Conservation (phyloP, 179 eudicot species). For the Beta macrorhiza region DNA sequence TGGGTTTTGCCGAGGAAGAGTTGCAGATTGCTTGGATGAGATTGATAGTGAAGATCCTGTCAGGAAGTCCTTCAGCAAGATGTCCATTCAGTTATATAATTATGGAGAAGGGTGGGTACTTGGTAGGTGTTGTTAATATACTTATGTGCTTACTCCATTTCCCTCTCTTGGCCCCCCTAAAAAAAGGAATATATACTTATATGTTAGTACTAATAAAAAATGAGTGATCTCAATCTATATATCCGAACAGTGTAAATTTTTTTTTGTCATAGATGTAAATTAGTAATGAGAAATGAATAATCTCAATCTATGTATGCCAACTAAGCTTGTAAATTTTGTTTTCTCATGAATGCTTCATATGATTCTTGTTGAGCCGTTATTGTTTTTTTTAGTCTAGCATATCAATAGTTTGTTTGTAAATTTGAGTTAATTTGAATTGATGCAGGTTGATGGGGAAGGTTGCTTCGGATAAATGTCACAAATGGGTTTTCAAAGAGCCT, state of each 20-base stretch:
- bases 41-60: slow-evolving; percentile 87
- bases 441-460: slow-evolving; percentile 98
- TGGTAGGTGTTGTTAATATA: slow-evolving; percentile 68
- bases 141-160: slow-evolving; percentile 15
- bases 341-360: background rate
- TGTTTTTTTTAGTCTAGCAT: background rate
- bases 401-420: background rate
- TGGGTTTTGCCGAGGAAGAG: slow-evolving; percentile 94
- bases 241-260: too few species aligned
- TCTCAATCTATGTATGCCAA: background rate
- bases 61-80: slow-evolving; percentile 94
- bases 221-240: background rate
- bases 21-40: slow-evolving; percentile 72
- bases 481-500: slow-evolving; percentile 99
- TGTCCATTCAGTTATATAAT: slow-evolving; percentile 97
- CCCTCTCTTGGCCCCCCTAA: background rate
- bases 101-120: slow-evolving; percentile 99
- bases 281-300: background rate
- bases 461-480: slow-evolving; percentile 99
- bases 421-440: slow-evolving; percentile 18
- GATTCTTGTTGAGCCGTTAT: background rate
- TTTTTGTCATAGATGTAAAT: too few species aligned
- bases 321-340: background rate
- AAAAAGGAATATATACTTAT: too few species aligned
- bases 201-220: too few species aligned